Evolutionary conservation across 179 eudicot species (phyloP).

Genomic region (Actinidia arguta): DNA sequence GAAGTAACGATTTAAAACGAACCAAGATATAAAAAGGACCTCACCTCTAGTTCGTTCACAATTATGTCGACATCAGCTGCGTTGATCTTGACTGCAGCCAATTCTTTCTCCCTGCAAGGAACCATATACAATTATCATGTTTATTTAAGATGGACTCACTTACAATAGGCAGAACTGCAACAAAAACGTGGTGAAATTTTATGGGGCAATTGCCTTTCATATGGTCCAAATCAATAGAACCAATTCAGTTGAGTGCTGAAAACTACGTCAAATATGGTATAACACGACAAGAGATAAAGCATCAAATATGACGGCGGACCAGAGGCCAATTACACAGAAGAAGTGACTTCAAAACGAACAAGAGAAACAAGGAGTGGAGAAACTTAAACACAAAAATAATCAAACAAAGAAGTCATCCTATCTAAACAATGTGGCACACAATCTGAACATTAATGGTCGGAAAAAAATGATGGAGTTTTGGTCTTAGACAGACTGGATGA

Average conservation of each 20-base stretch:
- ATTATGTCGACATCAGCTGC: conserved; percentile 86
- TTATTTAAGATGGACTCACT: not conserved
- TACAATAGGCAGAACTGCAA: not conserved
- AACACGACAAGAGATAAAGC: not conserved
- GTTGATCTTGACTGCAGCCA: conserved; percentile 98
- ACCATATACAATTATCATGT: conserved; percentile 8
- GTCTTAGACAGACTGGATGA: not conserved
- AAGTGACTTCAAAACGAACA: too few species aligned
- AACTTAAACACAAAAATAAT: too few species aligned
- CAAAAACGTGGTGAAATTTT: not conserved
- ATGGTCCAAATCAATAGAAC: not conserved
- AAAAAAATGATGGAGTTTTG: not conserved
- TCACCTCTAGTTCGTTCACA: conserved; percentile 91
- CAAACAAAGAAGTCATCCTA: too few species aligned
- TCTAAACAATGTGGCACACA: too few species aligned
- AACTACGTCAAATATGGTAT: not conserved
- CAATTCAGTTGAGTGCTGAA: not conserved
- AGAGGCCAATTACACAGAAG: too few species aligned
- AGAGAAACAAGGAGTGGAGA: too few species aligned
- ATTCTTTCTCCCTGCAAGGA: conserved; percentile 77
- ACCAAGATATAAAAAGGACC: not conserved
- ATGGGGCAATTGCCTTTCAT: not conserved
- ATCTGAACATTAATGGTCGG: too few species aligned
- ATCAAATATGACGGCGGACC: not conserved
- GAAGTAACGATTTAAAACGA: not conserved